Evolutionary conservation across 1,139 yeast species (phyloP).

Genomic region (Pneumocystis jirovecii): DNA sequence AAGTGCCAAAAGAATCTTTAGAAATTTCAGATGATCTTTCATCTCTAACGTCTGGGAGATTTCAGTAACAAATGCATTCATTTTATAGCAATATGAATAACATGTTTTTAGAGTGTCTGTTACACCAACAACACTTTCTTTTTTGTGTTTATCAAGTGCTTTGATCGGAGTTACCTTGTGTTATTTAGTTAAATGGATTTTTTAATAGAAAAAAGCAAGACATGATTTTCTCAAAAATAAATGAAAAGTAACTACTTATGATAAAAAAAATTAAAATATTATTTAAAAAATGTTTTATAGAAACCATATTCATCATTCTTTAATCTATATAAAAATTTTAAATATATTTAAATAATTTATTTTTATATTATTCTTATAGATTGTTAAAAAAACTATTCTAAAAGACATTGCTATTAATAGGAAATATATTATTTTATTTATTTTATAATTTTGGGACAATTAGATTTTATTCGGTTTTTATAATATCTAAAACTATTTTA

Average conservation of each 20-base stretch:
- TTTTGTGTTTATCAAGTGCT: neutral
- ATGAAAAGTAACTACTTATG: neutral
- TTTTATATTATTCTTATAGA: too few relatives aligned
- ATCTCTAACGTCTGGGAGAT: neutral
- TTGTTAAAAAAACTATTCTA: too few relatives aligned
- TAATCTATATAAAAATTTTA: too few relatives aligned
- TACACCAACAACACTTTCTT: neutral
- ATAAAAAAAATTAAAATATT: neutral
- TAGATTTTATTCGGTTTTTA: too few relatives aligned
- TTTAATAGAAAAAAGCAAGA: neutral
- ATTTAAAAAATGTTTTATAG: neutral
- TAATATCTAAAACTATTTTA: too few relatives aligned
- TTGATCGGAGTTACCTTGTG: neutral
- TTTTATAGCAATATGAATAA: neutral
- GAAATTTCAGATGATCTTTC: neutral
- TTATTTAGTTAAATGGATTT: neutral
- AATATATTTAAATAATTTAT: too few relatives aligned
- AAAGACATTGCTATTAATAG: too few relatives aligned
- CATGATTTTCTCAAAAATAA: neutral
- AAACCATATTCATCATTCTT: too few relatives aligned
- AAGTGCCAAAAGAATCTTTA: neutral
- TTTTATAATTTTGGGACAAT: too few relatives aligned
- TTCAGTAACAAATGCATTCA: neutral
- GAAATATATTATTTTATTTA: too few relatives aligned
- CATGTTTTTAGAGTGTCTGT: neutral